phyloP scores from a whole-genome alignment of 257 asterid genomes.

The Nicotiana sylvestris region DNA sequence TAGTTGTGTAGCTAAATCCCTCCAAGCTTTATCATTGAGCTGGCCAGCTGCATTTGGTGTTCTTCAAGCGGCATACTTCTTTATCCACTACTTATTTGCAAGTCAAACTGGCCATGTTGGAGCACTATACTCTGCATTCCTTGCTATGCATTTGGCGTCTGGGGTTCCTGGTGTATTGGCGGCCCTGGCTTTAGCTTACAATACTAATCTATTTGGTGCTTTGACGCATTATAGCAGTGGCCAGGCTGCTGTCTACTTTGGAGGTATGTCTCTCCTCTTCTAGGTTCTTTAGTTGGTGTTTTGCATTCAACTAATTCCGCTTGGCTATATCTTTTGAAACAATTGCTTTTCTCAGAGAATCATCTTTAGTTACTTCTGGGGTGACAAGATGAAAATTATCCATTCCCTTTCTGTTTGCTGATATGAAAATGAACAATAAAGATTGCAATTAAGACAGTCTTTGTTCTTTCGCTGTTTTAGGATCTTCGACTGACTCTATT shows the following conservation, averaged over 20 bases:
- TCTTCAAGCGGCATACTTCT: conserved; percentile 86
- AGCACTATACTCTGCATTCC: conserved; percentile 88
- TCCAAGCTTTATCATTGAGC: conserved; percentile 70
- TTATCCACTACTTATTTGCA: conserved; percentile 90
- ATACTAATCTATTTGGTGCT: conserved; percentile 87
- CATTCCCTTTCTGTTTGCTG: not conserved
- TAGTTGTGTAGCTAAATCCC: conserved; percentile 57
- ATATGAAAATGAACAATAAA: not conserved
- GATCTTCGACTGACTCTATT: conserved; percentile 14
- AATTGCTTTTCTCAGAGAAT: not conserved
- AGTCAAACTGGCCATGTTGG: conserved; percentile 97
- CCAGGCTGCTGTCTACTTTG: conserved; percentile 93
- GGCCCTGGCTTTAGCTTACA: conserved; percentile 82
- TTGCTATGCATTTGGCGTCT: conserved; percentile 88
- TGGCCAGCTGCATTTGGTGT: conserved; percentile 89
- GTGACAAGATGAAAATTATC: not conserved
- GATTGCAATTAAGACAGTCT: not conserved
- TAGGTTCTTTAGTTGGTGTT: not conserved
- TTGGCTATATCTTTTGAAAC: not conserved
- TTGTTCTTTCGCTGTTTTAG: not conserved
- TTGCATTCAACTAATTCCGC: not conserved
- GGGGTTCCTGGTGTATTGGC: conserved; percentile 88
- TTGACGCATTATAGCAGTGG: conserved; percentile 98
- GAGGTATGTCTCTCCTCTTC: conserved; percentile 45
- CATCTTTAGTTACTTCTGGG: not conserved